A percentile compares a stretch with the other conserved stretches of the same genome.
These are phyloP conservation scores for Leccinum broughii DNA, from an alignment of 768 basidiomycete genomes.

Conservation along the genomic window DNA sequence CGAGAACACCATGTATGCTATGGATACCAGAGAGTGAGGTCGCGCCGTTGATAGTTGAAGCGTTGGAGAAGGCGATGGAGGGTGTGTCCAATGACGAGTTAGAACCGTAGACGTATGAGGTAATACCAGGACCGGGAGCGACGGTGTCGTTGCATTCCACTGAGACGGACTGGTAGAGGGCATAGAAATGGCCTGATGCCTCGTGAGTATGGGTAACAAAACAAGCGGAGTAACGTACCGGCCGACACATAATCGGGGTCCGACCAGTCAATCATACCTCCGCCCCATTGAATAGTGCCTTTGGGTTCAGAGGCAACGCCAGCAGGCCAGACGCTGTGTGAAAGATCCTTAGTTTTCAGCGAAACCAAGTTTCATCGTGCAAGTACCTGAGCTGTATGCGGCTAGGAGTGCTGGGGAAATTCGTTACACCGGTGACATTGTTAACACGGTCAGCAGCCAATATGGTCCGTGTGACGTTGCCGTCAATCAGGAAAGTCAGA, in stretches of 20 bases:
- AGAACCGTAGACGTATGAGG: constrained; percentile 63
- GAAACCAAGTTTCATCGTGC: background rate
- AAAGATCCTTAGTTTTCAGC: constrained; percentile 6
- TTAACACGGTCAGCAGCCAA: constrained; percentile 58
- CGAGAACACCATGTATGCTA: constrained; percentile 13
- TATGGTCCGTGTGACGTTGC: constrained; percentile 67
- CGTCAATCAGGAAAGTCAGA: constrained; percentile 70
- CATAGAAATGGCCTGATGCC: constrained; percentile 64
- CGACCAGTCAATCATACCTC: constrained; percentile 80
- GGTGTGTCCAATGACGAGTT: constrained; percentile 57
- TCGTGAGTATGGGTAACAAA: background rate
- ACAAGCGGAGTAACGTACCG: constrained; percentile 35
- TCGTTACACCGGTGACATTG: constrained; percentile 48
- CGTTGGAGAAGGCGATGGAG: constrained; percentile 56
- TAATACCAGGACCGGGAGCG: constrained; percentile 44
- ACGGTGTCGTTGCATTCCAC: constrained; percentile 61
- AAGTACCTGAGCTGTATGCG: constrained; percentile 74
- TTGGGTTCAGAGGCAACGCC: constrained; percentile 59
- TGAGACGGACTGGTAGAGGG: constrained; percentile 58
- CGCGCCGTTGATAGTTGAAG: constrained; percentile 50
- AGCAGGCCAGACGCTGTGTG: constrained; percentile 71
- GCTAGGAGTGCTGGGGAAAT: constrained; percentile 78
- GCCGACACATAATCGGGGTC: constrained; percentile 76
- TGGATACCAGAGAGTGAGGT: constrained; percentile 9
- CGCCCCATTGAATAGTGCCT: constrained; percentile 79